phyloP scores from a whole-genome alignment of 2,329 filamentous ascomycete genomes.

The Ilyonectria mors-panacis region DNA sequence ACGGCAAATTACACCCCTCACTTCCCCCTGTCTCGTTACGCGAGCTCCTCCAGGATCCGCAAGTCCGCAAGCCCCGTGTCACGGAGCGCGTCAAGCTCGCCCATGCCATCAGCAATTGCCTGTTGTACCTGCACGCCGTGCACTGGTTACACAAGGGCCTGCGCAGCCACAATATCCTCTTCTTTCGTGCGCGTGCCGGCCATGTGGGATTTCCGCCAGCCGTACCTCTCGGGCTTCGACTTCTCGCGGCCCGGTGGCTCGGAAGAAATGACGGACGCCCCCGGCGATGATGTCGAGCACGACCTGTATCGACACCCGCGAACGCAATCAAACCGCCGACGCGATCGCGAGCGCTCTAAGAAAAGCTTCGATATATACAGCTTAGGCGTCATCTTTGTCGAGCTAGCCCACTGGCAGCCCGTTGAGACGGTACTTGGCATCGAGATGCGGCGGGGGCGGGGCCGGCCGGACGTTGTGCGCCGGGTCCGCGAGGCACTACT shows the following conservation, averaged over 20 bases:
- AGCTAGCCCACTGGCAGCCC: constrained; percentile 67
- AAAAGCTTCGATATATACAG: constrained; percentile 69
- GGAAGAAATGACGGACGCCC: constrained; percentile 66
- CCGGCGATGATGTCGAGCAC: constrained; percentile 59
- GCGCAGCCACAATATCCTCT: constrained; percentile 67
- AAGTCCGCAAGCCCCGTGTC: constrained; percentile 61
- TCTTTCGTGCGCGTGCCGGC: constrained; percentile 57
- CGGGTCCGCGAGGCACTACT: constrained; percentile 55
- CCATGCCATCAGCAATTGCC: constrained; percentile 64
- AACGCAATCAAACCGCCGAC: constrained; percentile 55
- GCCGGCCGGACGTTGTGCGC: constrained; percentile 56
- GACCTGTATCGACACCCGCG: constrained; percentile 67
- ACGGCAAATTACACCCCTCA: constrained; percentile 53
- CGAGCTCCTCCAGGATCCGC: constrained; percentile 58
- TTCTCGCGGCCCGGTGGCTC: constrained; percentile 65
- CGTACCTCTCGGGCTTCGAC: constrained; percentile 68
- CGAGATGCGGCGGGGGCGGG: constrained; percentile 51
- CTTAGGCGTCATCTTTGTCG: constrained; percentile 66
- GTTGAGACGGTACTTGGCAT: constrained; percentile 61
- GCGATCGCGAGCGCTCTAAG: constrained; percentile 55
- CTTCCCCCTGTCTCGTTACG: constrained; percentile 63
- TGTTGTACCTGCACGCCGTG: constrained; percentile 69
- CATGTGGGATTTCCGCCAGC: constrained; percentile 56
- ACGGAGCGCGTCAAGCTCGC: constrained; percentile 67
- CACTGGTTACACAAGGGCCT: constrained; percentile 74